Base-by-base conservation (phyloP, 305 asterid species). In the Rubia tinctorum region DNA sequence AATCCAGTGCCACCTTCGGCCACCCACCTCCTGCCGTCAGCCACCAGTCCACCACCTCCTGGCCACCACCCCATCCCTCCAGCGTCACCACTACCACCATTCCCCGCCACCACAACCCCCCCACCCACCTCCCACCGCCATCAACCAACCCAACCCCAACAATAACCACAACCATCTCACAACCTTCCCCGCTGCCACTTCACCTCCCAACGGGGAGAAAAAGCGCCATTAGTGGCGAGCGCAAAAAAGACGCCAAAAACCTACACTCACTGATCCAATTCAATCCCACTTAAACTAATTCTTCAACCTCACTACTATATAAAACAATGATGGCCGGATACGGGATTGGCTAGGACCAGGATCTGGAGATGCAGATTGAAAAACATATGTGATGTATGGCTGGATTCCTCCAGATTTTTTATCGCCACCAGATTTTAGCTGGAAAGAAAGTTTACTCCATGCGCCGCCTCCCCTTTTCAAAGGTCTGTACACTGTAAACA, bases 311-410 rank as follows among this genome's bases (percentile, higher is more conserved):
- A 49, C n/a, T 5, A 15, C 20, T 18, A 25, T 12, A 10, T 4
- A 4, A 0, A 14, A 8, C 75, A 75, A 88, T 88, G 91, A 73
- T 88, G 78, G 73, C 84, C n/a, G 88, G 78, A 66, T 66, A 66
- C 17, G 71, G 71, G 12, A 30, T 76, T 74, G 72, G 75, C 49
- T 82, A 82, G 18, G 93, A 87, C 39, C 82, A 83, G 80, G 82
- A 85, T 63, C 80, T 83, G 11, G 88, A 88, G 75, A 89, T 83
- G 83, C 93, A 86, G 53, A 78, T 86, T 1, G 84, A 79, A 71
- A 84, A 85, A 59, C 94, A 89, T 44, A 80, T 83, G 82, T 96
- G 98, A 3, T 92, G 98, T 84, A 92, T 95, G 94, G 79, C 96
- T 59, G 98, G 97, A 51, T 92, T 90, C 69, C 88, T 90, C 22